Conservation (phyloP, 306 rosid genomes). For the Hylodesmum podocarpum region DNA sequence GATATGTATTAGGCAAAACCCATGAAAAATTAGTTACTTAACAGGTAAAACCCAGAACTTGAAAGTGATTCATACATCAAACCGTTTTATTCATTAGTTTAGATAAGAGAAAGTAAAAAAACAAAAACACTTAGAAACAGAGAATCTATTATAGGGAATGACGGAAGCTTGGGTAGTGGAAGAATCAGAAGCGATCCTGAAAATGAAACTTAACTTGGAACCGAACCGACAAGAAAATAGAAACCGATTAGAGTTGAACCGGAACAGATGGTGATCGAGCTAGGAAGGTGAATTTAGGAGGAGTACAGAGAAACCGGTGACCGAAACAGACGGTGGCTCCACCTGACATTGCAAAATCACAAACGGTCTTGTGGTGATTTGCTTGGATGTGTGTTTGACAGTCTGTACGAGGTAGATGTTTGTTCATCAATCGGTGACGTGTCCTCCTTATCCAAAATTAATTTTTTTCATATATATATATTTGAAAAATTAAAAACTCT, state of each 20-base stretch:
- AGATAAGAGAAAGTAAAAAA: too few species aligned
- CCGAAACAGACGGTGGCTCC: constrained; percentile 41
- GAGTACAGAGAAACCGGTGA: constrained; percentile 31
- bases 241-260: neutral
- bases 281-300: constrained; percentile 24
- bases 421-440: constrained; percentile 51
- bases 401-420: neutral
- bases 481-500: too few species aligned
- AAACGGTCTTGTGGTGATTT: too few species aligned
- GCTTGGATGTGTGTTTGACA: too few species aligned
- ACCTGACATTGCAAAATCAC: constrained; percentile 23
- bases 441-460: constrained; percentile 22
- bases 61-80: too few species aligned
- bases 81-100: too few species aligned
- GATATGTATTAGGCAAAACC: too few species aligned
- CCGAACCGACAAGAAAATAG: neutral
- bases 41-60: too few species aligned
- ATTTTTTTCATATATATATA: too few species aligned
- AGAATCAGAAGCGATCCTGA: constrained; percentile 70
- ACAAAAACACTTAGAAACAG: constrained; percentile 59
- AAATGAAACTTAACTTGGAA: constrained; percentile 21
- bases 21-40: too few species aligned
- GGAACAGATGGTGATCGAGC: constrained; percentile 10
- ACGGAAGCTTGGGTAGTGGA: constrained; percentile 43
- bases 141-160: constrained; percentile 62